Evolutionary conservation across 108 stramenopile species (phyloP).

Genomic region (Cyclotella sp.): DNA sequence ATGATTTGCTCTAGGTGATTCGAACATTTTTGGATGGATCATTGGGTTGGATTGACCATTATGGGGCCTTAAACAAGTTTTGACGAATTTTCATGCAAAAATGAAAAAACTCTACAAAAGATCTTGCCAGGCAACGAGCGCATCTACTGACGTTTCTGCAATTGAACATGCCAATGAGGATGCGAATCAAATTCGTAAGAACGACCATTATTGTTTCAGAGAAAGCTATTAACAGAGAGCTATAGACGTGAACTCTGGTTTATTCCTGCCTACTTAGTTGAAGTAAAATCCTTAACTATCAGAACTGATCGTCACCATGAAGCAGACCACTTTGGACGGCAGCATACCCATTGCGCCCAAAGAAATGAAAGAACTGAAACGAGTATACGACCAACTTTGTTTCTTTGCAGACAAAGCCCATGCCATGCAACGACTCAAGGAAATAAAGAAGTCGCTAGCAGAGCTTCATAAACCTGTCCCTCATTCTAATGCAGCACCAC

Average conservation of each 20-base stretch:
- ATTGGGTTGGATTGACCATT: neutral
- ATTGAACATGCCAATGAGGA: no score
- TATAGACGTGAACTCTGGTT: no score
- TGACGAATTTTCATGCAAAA: neutral
- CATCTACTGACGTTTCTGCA: no score
- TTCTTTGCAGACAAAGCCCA: conserved; percentile 55
- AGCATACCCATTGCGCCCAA: conserved; percentile 49
- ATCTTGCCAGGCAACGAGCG: no score
- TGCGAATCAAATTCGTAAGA: no score
- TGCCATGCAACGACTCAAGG: conserved; percentile 38
- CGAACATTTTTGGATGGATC: neutral
- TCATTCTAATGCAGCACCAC: conserved; percentile 26
- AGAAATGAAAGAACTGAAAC: conserved; percentile 61
- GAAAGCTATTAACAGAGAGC: no score
- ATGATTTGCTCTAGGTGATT: conserved; percentile 61
- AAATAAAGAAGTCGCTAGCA: conserved; percentile 30
- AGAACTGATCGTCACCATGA: conserved; percentile 17
- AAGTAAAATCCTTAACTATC: neutral
- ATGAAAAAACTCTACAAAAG: neutral
- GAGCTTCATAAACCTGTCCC: conserved; percentile 33
- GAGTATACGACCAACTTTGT: conserved; percentile 56
- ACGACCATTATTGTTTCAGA: no score
- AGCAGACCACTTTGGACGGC: conserved; percentile 3
- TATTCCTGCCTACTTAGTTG: no score
- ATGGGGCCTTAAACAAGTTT: neutral